These are phyloP conservation scores for Plasmodium cynomolgi DNA, from an alignment of 169 alveolate species.

Conservation along the genomic window DNA sequence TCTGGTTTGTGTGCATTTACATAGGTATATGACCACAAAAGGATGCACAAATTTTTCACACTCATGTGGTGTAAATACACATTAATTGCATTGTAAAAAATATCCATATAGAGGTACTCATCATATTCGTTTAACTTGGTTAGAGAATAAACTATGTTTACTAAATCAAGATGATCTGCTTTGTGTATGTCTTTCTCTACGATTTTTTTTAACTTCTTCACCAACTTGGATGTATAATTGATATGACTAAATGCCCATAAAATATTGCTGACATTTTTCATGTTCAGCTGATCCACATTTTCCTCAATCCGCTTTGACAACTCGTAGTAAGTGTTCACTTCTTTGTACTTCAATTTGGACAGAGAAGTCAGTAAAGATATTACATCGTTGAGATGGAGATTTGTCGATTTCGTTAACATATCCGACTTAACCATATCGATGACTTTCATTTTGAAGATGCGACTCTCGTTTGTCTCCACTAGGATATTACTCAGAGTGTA, in stretches of 20 bases:
- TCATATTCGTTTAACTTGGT: slow-evolving; percentile 71
- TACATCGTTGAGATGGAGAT: slow-evolving; percentile 32
- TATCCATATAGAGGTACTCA: slow-evolving; percentile 47
- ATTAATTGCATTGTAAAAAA: slow-evolving; percentile 54
- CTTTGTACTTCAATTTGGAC: slow-evolving; percentile 62
- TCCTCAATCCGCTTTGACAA: slow-evolving; percentile 53
- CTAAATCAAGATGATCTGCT: slow-evolving; percentile 32
- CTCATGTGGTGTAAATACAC: slow-evolving; percentile 70
- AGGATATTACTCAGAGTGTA: slow-evolving; percentile 57
- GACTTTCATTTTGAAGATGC: slow-evolving; percentile 46
- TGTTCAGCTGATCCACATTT: slow-evolving; percentile 27
- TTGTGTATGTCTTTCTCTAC: slow-evolving; percentile 58
- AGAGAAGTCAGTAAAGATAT: slow-evolving; percentile 52
- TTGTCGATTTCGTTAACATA: background rate
- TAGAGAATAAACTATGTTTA: slow-evolving; percentile 40
- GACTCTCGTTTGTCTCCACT: slow-evolving; percentile 69
- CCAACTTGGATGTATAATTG: slow-evolving; percentile 51
- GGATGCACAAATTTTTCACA: slow-evolving; percentile 60
- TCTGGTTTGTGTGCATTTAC: slow-evolving; percentile 56
- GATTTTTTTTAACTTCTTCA: slow-evolving; percentile 61
- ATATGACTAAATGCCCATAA: slow-evolving; percentile 68
- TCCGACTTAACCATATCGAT: slow-evolving; percentile 26
- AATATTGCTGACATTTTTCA: slow-evolving; percentile 63
- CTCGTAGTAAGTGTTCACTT: slow-evolving; percentile 27
- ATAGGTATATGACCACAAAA: slow-evolving; percentile 61